Percentiles rank a stretch among this genome's conserved stretches.
These are phyloP conservation scores for Vanrija sp. DNA, from an alignment of 1,284 basidiomycete genomes.

Conservation along the genomic window DNA sequence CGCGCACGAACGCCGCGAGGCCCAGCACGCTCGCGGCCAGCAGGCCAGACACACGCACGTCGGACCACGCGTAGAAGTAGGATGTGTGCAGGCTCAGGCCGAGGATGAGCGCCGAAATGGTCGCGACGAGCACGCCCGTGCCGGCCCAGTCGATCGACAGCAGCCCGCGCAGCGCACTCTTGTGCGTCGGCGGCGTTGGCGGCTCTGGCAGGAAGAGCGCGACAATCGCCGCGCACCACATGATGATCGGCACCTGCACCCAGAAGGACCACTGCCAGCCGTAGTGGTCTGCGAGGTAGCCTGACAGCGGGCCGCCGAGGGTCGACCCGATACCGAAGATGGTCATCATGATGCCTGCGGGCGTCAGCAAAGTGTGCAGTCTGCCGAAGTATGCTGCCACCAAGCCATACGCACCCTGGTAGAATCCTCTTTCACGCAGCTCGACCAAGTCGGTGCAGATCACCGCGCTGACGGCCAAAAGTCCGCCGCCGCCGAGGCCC, in stretches of 20 bases:
- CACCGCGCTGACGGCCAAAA: conserved; percentile 46
- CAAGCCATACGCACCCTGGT: conserved; percentile 37
- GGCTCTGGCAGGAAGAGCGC: conserved; percentile 36
- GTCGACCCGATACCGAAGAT: conserved; percentile 44
- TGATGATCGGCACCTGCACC: conserved; percentile 36
- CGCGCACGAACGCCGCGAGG: conserved; percentile 59
- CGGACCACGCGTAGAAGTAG: conserved; percentile 72
- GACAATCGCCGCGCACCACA: conserved; percentile 34
- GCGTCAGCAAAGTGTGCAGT: not conserved
- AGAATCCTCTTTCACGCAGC: conserved; percentile 46
- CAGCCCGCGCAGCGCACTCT: conserved; percentile 28
- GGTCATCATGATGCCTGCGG: conserved; percentile 45
- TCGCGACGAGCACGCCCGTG: conserved; percentile 58
- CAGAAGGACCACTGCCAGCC: conserved; percentile 46
- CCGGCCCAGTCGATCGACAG: conserved; percentile 42
- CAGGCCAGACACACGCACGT: conserved; percentile 65
- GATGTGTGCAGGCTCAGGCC: conserved; percentile 76
- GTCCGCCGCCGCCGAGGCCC: conserved; percentile 48
- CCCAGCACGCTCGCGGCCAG: conserved; percentile 58
- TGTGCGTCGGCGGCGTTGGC: conserved; percentile 36
- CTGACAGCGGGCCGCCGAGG: conserved; percentile 44
- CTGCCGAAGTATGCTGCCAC: too few relatives aligned
- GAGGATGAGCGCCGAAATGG: conserved; percentile 69
- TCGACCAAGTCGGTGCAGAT: conserved; percentile 48
- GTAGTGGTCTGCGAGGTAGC: conserved; percentile 41